Percentiles rank a stretch among this genome's conserved stretches.
These are phyloP conservation scores for Trichocladium antarcticum DNA, from an alignment of 495 filamentous ascomycete species.

Conservation along the genomic window DNA sequence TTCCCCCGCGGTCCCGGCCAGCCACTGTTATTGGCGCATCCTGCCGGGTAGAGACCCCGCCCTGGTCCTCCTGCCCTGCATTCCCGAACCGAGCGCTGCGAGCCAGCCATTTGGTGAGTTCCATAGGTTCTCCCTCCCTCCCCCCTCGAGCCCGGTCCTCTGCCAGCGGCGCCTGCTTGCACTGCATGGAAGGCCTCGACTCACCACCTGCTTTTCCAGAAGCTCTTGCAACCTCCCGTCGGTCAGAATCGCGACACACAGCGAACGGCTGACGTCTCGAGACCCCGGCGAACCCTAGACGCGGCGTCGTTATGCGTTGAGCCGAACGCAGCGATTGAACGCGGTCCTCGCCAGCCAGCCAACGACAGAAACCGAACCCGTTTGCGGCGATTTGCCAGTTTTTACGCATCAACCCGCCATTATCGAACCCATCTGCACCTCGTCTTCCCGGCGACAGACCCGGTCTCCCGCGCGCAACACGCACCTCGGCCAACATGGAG, in stretches of 20 bases:
- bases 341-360: neutral
- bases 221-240: neutral
- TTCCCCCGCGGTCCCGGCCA: conserved; percentile 3
- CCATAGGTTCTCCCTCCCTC: neutral
- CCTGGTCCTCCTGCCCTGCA: conserved; percentile 5
- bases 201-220: neutral
- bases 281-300: neutral
- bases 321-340: neutral
- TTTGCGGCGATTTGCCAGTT: neutral
- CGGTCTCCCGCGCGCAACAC: conserved; percentile 20
- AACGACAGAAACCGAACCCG: neutral
- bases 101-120: conserved; percentile 1
- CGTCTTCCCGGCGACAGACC: conserved; percentile 9
- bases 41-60: conserved; percentile 13
- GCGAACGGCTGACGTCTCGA: neutral
- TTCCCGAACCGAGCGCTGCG: conserved; percentile 4
- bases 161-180: conserved; percentile 4
- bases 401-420: neutral
- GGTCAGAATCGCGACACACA: neutral
- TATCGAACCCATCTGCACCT: neutral
- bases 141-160: neutral
- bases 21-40: conserved; percentile 10
- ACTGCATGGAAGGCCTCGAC: neutral
- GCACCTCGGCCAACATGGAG: conserved; percentile 36
- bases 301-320: neutral